Base-by-base conservation (phyloP, 2,329 filamentous ascomycete species). In the Apiospora arundinis region DNA sequence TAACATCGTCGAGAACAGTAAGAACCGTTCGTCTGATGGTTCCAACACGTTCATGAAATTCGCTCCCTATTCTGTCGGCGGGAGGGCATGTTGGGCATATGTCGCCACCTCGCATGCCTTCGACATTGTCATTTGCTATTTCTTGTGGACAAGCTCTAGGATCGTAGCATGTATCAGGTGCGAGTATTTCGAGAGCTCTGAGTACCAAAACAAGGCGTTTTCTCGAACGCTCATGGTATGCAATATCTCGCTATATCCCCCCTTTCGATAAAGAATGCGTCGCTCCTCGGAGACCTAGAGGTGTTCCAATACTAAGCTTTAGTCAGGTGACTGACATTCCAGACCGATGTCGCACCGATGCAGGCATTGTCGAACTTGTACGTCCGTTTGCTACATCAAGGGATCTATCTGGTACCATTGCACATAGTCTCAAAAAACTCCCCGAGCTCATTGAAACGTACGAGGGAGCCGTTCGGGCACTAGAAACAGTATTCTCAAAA, bases 81-180 rank as follows among this genome's bases (percentile, higher is more conserved):
- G 85, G 8, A 69, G 79, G 0, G 82, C 86, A 0, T 86, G 89
- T 40, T 92, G 90, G 90, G 88, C 84, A 0, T 86, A 89, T 73
- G 87, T 91, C 7, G 81, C 89, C 8, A 83, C 90, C 66, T 87
- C 88, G 0, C 92, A 88, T 84, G 73, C 91, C 0, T 93, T 95
- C 79, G 92, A 95, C 79, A 80, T 92, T n/a, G 87, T 94, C 25
- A 87, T 98, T 18, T 91, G 89, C 71, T 92, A 87, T 70, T 97
- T 97, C 75, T 83, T 99, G 40, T 99, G 94, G 95, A 92, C 88
- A 84, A 98, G 97, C 78, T 98, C 98, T 81, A 88, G 88, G 42
- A 92, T 90, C 67, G 88, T 98, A 23, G 82, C 91, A n/a, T 83
- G 84, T 45, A 82, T 99, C 74, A 89, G 95, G 73, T 90, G 93